Evolutionary conservation across 495 filamentous ascomycete genomes (phyloP).

Genomic region (Penicillium bovifimosum): DNA sequence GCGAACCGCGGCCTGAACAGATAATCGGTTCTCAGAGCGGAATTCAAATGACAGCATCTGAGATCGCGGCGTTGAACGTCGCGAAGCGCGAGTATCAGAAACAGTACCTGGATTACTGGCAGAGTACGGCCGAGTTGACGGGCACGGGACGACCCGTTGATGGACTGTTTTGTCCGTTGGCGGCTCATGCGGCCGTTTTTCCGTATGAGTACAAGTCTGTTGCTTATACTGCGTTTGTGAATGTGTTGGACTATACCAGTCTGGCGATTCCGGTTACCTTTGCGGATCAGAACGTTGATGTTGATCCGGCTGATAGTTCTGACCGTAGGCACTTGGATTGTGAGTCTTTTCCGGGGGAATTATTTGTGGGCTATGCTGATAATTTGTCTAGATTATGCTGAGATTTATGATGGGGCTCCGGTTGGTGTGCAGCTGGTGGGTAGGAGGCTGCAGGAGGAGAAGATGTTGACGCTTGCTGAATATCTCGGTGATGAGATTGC

Average conservation of each 20-base stretch:
- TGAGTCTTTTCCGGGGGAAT: slow-evolving; percentile 32
- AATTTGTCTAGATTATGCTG: slow-evolving; percentile 42
- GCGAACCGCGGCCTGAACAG: slow-evolving; percentile 45
- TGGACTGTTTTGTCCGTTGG: slow-evolving; percentile 44
- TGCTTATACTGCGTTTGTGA: slow-evolving; percentile 50
- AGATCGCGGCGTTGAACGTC: slow-evolving; percentile 52
- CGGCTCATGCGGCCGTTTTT: slow-evolving; percentile 44
- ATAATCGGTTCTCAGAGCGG: slow-evolving; percentile 21
- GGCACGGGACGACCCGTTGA: slow-evolving; percentile 55
- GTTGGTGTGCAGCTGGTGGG: slow-evolving; percentile 50
- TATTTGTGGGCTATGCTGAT: neutral
- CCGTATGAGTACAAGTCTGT: slow-evolving; percentile 43
- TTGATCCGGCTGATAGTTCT: slow-evolving; percentile 31
- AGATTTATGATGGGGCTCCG: slow-evolving; percentile 49
- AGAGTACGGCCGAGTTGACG: slow-evolving; percentile 48
- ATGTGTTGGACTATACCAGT: slow-evolving; percentile 53
- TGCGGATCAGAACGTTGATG: slow-evolving; percentile 50
- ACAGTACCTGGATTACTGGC: slow-evolving; percentile 67
- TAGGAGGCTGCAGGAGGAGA: slow-evolving; percentile 49
- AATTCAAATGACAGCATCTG: slow-evolving; percentile 34
- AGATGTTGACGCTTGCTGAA: slow-evolving; percentile 41
- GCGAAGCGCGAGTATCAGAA: slow-evolving; percentile 55
- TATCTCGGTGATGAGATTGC: slow-evolving; percentile 27
- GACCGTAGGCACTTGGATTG: slow-evolving; percentile 44
- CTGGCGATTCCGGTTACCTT: slow-evolving; percentile 54